Conservation (phyloP, 225 moss, liverwort and hornwort genomes). For the Lunularia cruciata region DNA sequence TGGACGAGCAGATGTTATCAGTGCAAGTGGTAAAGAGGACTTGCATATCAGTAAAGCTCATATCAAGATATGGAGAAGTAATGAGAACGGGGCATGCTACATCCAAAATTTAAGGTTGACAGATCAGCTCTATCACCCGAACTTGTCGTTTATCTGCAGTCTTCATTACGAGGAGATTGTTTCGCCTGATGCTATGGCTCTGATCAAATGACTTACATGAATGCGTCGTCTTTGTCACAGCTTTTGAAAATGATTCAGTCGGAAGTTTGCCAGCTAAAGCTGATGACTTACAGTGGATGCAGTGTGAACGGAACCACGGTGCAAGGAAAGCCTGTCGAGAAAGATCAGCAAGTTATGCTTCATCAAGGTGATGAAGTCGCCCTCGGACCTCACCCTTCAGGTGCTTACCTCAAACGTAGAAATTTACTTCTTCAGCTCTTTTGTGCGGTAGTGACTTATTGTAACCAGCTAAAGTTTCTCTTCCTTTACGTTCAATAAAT, state of each 20-base stretch:
- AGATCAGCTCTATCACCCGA: neutral
- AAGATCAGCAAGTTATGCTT: slow-evolving; percentile 31
- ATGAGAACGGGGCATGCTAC: slow-evolving; percentile 28
- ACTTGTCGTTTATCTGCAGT: neutral
- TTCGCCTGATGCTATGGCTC: neutral
- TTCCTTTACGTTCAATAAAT: too few species aligned
- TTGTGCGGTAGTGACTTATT: too few species aligned
- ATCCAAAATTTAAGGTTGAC: slow-evolving; percentile 38
- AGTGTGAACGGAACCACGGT: slow-evolving; percentile 52
- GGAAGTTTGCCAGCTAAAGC: neutral
- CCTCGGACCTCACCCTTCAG: slow-evolving; percentile 45
- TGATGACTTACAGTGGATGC: slow-evolving; percentile 13
- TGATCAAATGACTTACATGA: neutral
- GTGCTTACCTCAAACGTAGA: slow-evolving; percentile 2
- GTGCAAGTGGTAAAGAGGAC: slow-evolving; percentile 39
- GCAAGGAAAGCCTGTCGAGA: slow-evolving; percentile 36
- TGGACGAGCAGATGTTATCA: slow-evolving; percentile 46
- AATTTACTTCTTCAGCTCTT: too few species aligned
- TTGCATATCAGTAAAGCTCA: slow-evolving; percentile 51
- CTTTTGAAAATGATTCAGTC: neutral
- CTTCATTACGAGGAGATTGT: neutral
- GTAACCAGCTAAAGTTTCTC: too few species aligned
- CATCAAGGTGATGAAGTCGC: slow-evolving; percentile 50
- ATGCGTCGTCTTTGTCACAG: neutral
- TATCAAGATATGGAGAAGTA: slow-evolving; percentile 42